Percentiles rank a stretch among this genome's conserved stretches.
Conservation (phyloP, 2,329 filamentous ascomycete species). For the Aspergillus cejpii region DNA sequence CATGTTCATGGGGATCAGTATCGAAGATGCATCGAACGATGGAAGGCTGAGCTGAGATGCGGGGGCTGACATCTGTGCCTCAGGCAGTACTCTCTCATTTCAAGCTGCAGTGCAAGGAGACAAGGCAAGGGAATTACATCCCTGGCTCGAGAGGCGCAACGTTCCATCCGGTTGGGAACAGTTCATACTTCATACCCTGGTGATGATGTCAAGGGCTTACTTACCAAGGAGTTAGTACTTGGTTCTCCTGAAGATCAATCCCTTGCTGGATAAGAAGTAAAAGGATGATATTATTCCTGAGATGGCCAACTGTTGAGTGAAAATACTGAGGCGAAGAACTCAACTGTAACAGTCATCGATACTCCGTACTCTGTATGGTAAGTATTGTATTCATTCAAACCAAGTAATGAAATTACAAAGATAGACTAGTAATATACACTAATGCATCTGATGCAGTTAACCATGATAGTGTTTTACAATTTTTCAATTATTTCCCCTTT, state of each 20-base stretch:
- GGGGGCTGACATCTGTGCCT: slow-evolving; percentile 1
- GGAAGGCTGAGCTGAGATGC: slow-evolving; percentile 14
- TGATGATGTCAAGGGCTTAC: neutral
- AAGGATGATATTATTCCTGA: slow-evolving; percentile 3
- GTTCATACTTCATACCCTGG: neutral
- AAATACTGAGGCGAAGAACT: too few relatives aligned
- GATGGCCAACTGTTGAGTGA: neutral
- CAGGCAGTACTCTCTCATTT: slow-evolving; percentile 1
- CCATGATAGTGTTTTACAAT: slow-evolving; percentile 13
- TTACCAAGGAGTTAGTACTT: neutral
- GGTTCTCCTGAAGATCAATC: too few relatives aligned
- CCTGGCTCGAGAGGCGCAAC: slow-evolving; percentile 21
- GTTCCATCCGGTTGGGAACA: slow-evolving; percentile 25
- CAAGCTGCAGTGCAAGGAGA: neutral
- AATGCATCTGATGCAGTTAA: slow-evolving; percentile 18
- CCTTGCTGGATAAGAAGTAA: slow-evolving; percentile 2
- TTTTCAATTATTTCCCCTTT: slow-evolving; percentile 10
- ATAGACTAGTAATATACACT: slow-evolving; percentile 6
- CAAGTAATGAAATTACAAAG: slow-evolving; percentile 9
- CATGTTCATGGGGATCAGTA: too few relatives aligned
- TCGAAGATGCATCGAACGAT: slow-evolving; percentile 31
- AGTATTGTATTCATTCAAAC: slow-evolving; percentile 1
- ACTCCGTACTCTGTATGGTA: too few relatives aligned
- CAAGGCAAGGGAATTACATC: neutral
- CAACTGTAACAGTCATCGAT: slow-evolving; percentile 1